A percentile compares a stretch with the other conserved stretches of the same genome.
phyloP scores from a whole-genome alignment of 202 grass and related monocot genomes.

The Carex arenaria region DNA sequence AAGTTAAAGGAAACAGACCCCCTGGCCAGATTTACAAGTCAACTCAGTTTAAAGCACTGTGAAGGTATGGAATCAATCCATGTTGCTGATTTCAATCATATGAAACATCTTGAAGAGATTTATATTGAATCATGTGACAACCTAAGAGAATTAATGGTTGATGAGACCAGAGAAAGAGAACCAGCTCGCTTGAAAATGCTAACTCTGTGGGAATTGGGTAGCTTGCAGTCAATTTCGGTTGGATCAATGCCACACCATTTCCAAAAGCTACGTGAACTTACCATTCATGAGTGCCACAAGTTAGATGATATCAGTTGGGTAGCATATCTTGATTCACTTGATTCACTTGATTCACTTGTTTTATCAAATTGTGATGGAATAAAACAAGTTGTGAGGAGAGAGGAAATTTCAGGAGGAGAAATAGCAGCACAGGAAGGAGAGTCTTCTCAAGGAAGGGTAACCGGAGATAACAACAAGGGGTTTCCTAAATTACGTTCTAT shows the following conservation, averaged over 20 bases:
- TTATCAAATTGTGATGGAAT: slow-evolving; percentile 51
- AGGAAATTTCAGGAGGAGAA: neutral
- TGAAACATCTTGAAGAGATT: slow-evolving; percentile 61
- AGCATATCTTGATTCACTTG: slow-evolving; percentile 43
- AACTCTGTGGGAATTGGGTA: slow-evolving; percentile 50
- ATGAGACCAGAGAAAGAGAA: neutral
- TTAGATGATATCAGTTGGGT: slow-evolving; percentile 52
- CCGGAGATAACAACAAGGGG: neutral
- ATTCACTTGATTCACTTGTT: slow-evolving; percentile 54
- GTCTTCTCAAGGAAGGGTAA: neutral
- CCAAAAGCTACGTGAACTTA: slow-evolving; percentile 41
- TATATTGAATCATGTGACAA: slow-evolving; percentile 55
- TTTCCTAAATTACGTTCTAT: slow-evolving; percentile 53
- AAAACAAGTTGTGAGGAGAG: slow-evolving; percentile 32
- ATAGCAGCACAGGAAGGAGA: neutral
- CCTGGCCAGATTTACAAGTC: slow-evolving; percentile 55
- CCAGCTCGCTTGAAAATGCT: slow-evolving; percentile 37
- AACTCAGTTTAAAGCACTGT: slow-evolving; percentile 61
- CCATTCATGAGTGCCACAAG: slow-evolving; percentile 45
- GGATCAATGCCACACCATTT: slow-evolving; percentile 43
- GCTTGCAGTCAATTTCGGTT: slow-evolving; percentile 40
- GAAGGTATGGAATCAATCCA: slow-evolving; percentile 43
- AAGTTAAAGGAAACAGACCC: slow-evolving; percentile 53
- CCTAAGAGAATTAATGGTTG: slow-evolving; percentile 40
- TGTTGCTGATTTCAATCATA: slow-evolving; percentile 58